Conservation (phyloP, 805 yeast species). For the Yarrowia osloensis region DNA sequence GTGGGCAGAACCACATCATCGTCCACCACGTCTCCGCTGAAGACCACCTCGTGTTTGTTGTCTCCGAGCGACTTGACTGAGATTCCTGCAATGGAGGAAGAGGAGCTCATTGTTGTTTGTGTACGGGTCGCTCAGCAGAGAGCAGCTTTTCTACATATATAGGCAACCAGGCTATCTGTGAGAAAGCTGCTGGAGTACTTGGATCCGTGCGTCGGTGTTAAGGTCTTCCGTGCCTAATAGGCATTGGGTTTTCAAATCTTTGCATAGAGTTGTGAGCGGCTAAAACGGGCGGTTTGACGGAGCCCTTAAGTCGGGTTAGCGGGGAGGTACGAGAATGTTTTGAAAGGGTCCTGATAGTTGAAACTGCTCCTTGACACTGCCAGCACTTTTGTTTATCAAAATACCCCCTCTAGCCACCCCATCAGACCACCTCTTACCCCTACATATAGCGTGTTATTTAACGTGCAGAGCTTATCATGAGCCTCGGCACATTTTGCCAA, state of each 20-base stretch:
- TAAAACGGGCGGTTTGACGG: neutral
- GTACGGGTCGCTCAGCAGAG: neutral
- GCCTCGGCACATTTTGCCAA: slow-evolving; percentile 6
- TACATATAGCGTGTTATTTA: slow-evolving; percentile 6
- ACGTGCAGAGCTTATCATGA: neutral
- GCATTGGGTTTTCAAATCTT: neutral
- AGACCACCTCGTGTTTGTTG: slow-evolving; percentile 22
- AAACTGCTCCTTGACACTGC: no score
- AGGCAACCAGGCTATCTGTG: neutral
- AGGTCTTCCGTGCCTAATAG: slow-evolving; percentile 7
- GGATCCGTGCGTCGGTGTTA: slow-evolving; percentile 18
- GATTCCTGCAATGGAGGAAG: slow-evolving; percentile 19
- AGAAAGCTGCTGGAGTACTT: slow-evolving; percentile 18
- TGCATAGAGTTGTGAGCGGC: neutral
- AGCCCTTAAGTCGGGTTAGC: neutral
- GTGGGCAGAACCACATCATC: slow-evolving; percentile 14
- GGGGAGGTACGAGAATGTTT: neutral
- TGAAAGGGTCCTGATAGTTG: no score
- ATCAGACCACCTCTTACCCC: neutral
- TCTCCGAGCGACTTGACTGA: slow-evolving; percentile 23
- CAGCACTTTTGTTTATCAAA: no score
- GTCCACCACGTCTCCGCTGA: slow-evolving; percentile 18
- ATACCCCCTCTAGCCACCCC: no score
- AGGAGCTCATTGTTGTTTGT: slow-evolving; percentile 5
- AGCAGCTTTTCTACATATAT: slow-evolving; percentile 1